Evolutionary conservation across 306 rosid genomes (phyloP), one percentile per base, ranked within the genome.

Genomic region (Neltuma alba): DNA sequence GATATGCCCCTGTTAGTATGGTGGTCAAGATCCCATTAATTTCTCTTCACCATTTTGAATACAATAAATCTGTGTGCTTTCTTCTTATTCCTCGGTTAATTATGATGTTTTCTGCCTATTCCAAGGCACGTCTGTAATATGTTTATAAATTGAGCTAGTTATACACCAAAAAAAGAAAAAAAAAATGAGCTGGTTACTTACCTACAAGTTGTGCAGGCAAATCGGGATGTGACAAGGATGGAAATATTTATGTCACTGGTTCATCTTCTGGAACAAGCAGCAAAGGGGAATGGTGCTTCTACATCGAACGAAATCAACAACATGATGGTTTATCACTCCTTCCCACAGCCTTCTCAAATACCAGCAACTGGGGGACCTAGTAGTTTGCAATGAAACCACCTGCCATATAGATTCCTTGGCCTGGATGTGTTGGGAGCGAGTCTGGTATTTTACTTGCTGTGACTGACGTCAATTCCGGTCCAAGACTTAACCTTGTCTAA

Each of bases 161-260:
- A n/a, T n/a, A n/a, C n/a, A n/a, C n/a, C n/a, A n/a, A n/a, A n/a
- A n/a, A n/a, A n/a, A n/a, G n/a, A n/a, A n/a, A n/a, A n/a, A n/a
- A n/a, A n/a, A n/a, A n/a, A n/a, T n/a, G n/a, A n/a, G n/a, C n/a
- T n/a, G n/a, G n/a, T n/a, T 20, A 37, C 74, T 69, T 7, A 65
- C 37, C 11, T 21, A 1, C 12, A 61, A 44, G 10, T 23, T 72
- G 34, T 80, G 72, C 91, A 95, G 99, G 98, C 99, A 57, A 95
- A 95, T 78, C 83, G 97, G 87, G 99, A 95, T 0, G 91, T 95
- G 45, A 95, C 99, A 0, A 89, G 99, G 91, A 87, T 93, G 92
- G 99, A 95, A 82, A 91, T 95, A 80, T 93, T 91, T 58, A 88
- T 95, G 98, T 95, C 98, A 0, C 89, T 95, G 9, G 97, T 95